Conservation (phyloP, 164 flowering plant genomes). For the Hamamelis virginiana region DNA sequence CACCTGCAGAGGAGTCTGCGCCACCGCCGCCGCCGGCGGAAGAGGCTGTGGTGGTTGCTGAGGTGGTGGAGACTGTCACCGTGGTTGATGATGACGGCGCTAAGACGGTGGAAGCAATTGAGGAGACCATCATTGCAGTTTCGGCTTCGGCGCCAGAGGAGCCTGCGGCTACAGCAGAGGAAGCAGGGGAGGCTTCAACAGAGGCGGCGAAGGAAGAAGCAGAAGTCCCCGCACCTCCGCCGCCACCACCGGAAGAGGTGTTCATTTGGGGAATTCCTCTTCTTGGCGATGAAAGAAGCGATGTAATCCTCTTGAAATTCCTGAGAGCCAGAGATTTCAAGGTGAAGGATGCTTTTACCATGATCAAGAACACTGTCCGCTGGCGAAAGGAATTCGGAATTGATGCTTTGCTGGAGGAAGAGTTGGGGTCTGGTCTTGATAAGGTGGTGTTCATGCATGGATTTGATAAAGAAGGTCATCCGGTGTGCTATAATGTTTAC, state of each 20-base stretch:
- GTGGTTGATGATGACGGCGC: constrained; percentile 61
- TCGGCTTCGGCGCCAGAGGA: constrained; percentile 5
- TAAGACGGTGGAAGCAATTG: constrained; percentile 72
- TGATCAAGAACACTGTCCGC: constrained; percentile 70
- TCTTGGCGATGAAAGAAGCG: constrained; percentile 66
- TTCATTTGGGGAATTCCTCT: constrained; percentile 77
- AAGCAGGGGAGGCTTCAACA: constrained; percentile 13
- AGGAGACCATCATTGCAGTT: constrained; percentile 58
- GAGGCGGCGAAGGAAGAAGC: constrained; percentile 26
- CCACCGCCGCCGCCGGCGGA: constrained; percentile 4
- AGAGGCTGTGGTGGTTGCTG: constrained; percentile 14
- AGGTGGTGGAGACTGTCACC: constrained; percentile 24
- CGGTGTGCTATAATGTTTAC: constrained; percentile 84
- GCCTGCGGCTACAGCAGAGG: constrained; percentile 3
- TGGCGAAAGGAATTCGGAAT: constrained; percentile 85
- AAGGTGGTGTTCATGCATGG: constrained; percentile 81
- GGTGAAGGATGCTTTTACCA: constrained; percentile 77
- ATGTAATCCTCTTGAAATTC: constrained; percentile 78
- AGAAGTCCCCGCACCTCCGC: constrained; percentile 19
- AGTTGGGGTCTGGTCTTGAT: constrained; percentile 57
- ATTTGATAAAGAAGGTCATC: constrained; percentile 72
- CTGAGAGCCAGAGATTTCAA: constrained; percentile 90
- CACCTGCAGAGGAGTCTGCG: not conserved
- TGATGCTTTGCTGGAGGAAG: constrained; percentile 66
- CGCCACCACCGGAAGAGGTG: constrained; percentile 62